Base-by-base conservation (phyloP, 148 eudicot genomes). In the Camellia lanceoleosa region DNA sequence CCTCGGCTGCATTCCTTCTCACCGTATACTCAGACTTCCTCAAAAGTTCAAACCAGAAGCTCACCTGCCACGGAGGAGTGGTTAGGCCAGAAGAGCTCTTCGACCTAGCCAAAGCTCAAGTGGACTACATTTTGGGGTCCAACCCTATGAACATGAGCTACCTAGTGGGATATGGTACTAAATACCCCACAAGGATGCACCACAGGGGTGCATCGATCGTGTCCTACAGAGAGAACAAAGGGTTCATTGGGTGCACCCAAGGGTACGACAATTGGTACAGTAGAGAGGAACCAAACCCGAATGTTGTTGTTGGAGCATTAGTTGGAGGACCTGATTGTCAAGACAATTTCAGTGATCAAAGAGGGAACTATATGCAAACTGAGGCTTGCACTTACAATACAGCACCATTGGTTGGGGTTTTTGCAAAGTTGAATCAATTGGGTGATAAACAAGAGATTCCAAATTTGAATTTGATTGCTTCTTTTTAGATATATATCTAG, bases 301-400 rank as follows among this genome's bases (percentile, higher is more conserved):
- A 92, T 70, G 85, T 87, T 12, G 18, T 96, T 0, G 80, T 82
- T 6, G 99, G 99, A 74, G 99, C 97, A 0, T 44, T 95, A 47
- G 97, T 95, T 6, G 98, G 98, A 30, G 98, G 98, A 14, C 98
- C 98, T 0, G 90, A 91, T 85, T 64, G 68, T 3, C 68, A 86
- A 3, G 97, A 95, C 52, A 68, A 76, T 11, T 95, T 93, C 63
- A 73, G 23, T 2, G 97, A 95, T 78, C 71, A 75, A 38, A 88
- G 99, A 68, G 89, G 89, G 58, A 93, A 95, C 76, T 95, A 85
- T 54, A 81, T 86, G 86, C 97, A 92, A 58, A 93, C 97, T 7
- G 99, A 93, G 79, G 97, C 99, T 5, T 92, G 97, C 49, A 95
- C 97, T 0, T 93, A 90, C 80, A 95, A 95, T 68, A 91, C 95